phyloP scores from a whole-genome alignment of 768 basidiomycete genomes.

The Agrocybe chaxingu region DNA sequence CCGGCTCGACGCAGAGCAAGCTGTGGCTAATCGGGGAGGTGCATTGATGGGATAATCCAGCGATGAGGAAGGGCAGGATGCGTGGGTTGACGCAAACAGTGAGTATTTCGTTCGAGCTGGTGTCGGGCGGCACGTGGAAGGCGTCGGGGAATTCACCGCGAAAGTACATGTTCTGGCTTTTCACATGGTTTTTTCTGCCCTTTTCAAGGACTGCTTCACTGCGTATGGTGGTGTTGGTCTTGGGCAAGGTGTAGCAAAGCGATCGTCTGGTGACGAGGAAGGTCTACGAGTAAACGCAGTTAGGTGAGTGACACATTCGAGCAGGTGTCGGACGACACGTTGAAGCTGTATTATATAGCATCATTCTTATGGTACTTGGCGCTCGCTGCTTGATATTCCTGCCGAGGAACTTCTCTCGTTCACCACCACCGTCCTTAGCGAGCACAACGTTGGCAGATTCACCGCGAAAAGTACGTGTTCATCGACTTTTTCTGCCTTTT shows the following conservation, averaged over 20 bases:
- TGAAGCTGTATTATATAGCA: too few relatives aligned
- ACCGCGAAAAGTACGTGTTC: slow-evolving; percentile 66
- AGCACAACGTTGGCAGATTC: slow-evolving; percentile 90
- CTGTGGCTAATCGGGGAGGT: slow-evolving; percentile 99
- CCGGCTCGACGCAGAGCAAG: slow-evolving; percentile 70
- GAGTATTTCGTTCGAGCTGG: slow-evolving; percentile 18
- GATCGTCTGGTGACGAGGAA: too few relatives aligned
- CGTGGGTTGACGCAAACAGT: slow-evolving; percentile 98
- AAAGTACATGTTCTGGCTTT: too few relatives aligned
- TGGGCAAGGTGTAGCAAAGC: too few relatives aligned
- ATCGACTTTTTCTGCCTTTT: too few relatives aligned
- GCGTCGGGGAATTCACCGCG: slow-evolving; percentile 69
- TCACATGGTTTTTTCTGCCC: too few relatives aligned
- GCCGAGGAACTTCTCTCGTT: slow-evolving; percentile 89
- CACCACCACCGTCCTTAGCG: slow-evolving; percentile 74
- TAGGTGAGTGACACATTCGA: too few relatives aligned
- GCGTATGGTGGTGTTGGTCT: too few relatives aligned
- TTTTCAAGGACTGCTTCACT: too few relatives aligned
- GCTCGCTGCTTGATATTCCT: slow-evolving; percentile 81
- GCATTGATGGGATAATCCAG: slow-evolving; percentile 92
- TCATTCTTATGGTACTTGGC: slow-evolving; percentile 85
- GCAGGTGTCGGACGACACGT: too few relatives aligned
- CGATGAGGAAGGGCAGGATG: slow-evolving; percentile 98
- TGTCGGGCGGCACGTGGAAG: background rate
- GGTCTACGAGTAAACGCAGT: too few relatives aligned